Percentiles rank a stretch among this genome's conserved stretches.
Evolutionary conservation across 495 filamentous ascomycete species (phyloP).

Genomic region (Penicillium daleae): DNA sequence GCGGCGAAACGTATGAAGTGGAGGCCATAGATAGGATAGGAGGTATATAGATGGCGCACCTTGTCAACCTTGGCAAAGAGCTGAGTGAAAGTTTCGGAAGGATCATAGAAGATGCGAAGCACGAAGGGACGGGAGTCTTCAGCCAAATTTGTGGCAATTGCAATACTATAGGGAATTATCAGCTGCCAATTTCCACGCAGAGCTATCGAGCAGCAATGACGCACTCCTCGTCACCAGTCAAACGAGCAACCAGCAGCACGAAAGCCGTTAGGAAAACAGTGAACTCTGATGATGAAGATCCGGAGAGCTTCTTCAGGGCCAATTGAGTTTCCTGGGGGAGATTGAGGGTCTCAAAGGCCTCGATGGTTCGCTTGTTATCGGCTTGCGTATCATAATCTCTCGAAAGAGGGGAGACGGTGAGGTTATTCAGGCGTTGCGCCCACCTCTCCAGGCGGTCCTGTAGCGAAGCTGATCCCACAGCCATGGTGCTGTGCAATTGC

Average conservation of each 20-base stretch:
- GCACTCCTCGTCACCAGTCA: slow-evolving; percentile 56
- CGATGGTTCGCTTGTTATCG: slow-evolving; percentile 47
- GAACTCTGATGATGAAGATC: slow-evolving; percentile 45
- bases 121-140: slow-evolving; percentile 55
- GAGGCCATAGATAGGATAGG: neutral
- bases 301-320: slow-evolving; percentile 48
- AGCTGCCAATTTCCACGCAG: neutral
- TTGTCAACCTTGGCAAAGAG: slow-evolving; percentile 51
- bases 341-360: slow-evolving; percentile 52
- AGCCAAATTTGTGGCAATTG: slow-evolving; percentile 49
- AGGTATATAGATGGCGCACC: slow-evolving; percentile 31
- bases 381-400: slow-evolving; percentile 52
- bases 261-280: slow-evolving; percentile 53
- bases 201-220: neutral
- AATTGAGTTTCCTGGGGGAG: slow-evolving; percentile 41
- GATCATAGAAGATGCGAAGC: slow-evolving; percentile 46
- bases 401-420: slow-evolving; percentile 54
- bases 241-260: slow-evolving; percentile 49
- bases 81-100: slow-evolving; percentile 45
- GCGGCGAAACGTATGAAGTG: neutral
- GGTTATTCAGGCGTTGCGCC: slow-evolving; percentile 50
- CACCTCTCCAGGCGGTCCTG: slow-evolving; percentile 54
- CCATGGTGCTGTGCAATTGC: slow-evolving; percentile 37
- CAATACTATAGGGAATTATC: slow-evolving; percentile 29
- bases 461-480: slow-evolving; percentile 38